These are phyloP conservation scores for Candida nitratophila DNA, from an alignment of 805 yeast genomes.

Conservation along the genomic window DNA sequence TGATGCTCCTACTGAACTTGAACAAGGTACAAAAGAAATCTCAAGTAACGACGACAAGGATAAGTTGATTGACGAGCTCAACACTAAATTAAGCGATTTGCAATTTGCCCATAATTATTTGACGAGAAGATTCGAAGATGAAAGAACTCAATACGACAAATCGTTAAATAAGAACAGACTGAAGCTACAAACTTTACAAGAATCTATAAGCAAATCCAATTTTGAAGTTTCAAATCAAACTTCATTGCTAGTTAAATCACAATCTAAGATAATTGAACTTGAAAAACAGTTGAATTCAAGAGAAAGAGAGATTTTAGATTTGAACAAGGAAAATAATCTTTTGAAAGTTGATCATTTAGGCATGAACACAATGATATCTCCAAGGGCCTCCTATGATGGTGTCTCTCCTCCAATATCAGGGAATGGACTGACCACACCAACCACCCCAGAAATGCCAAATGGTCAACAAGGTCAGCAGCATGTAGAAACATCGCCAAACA, in stretches of 20 bases:
- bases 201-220: slow-evolving; percentile 36
- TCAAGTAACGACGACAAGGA: not conserved
- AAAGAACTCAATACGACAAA: slow-evolving; percentile 47
- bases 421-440: slow-evolving; percentile 11
- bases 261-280: slow-evolving; percentile 28
- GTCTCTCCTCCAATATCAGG: slow-evolving; percentile 11
- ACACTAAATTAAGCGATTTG: slow-evolving; percentile 58
- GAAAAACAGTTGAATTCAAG: slow-evolving; percentile 24
- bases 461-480: too few relatives aligned
- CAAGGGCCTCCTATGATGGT: slow-evolving; percentile 2
- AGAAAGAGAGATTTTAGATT: slow-evolving; percentile 34
- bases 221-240: slow-evolving; percentile 30
- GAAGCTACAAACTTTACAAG: slow-evolving; percentile 45
- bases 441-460: not conserved
- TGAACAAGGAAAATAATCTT: slow-evolving; percentile 37
- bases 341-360: slow-evolving; percentile 42
- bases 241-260: slow-evolving; percentile 27
- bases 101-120: slow-evolving; percentile 67
- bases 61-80: slow-evolving; percentile 11
- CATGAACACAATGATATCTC: not conserved
- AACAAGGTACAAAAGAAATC: not conserved
- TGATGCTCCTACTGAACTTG: too few relatives aligned
- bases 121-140: slow-evolving; percentile 61
- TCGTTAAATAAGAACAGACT: slow-evolving; percentile 47
- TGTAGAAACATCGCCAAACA: not conserved